Percentiles rank a stretch among this genome's conserved stretches.
Evolutionary conservation across 805 yeast species (phyloP).

Genomic region (Limtongozyma cylindracea): DNA sequence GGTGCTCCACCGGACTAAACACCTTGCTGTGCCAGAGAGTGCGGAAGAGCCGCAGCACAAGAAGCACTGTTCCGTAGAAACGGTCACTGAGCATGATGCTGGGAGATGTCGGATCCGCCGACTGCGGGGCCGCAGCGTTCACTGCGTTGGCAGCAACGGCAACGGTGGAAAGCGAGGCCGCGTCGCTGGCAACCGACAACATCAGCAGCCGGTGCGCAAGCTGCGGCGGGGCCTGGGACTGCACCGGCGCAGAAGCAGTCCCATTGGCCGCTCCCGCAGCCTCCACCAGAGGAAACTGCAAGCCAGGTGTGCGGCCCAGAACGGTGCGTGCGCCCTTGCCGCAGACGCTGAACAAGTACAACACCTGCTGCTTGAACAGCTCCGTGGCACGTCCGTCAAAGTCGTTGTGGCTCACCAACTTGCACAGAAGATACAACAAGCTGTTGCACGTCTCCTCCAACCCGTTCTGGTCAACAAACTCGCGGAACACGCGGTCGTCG

Average conservation of each 20-base stretch:
- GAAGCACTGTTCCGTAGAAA: slow-evolving; percentile 66
- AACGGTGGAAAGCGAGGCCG: too few relatives aligned
- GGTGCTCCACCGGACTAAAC: slow-evolving; percentile 20
- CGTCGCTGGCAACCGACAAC: too few relatives aligned
- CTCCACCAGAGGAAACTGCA: too few relatives aligned
- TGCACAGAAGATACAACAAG: slow-evolving; percentile 63
- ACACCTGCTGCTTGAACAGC: slow-evolving; percentile 16
- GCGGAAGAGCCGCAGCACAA: slow-evolving; percentile 56
- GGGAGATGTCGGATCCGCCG: too few relatives aligned
- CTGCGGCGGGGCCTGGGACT: slow-evolving; percentile 10
- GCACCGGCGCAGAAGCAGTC: slow-evolving; percentile 2
- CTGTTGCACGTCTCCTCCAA: slow-evolving; percentile 77
- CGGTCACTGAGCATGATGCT: slow-evolving; percentile 84
- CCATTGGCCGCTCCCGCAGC: slow-evolving; percentile 3
- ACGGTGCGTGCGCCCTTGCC: slow-evolving; percentile 22
- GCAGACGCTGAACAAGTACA: slow-evolving; percentile 22
- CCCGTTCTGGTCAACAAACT: slow-evolving; percentile 61
- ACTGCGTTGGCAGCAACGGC: too few relatives aligned
- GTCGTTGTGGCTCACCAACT: slow-evolving; percentile 23
- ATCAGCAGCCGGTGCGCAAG: slow-evolving; percentile 61
- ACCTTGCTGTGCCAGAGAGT: slow-evolving; percentile 58
- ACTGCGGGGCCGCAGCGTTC: too few relatives aligned
- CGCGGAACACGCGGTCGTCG: slow-evolving; percentile 36
- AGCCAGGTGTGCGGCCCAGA: slow-evolving; percentile 2
- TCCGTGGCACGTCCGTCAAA: slow-evolving; percentile 1